Evolutionary conservation across 2,329 filamentous ascomycete species (phyloP).

Genomic region (Orbilia oligospora): DNA sequence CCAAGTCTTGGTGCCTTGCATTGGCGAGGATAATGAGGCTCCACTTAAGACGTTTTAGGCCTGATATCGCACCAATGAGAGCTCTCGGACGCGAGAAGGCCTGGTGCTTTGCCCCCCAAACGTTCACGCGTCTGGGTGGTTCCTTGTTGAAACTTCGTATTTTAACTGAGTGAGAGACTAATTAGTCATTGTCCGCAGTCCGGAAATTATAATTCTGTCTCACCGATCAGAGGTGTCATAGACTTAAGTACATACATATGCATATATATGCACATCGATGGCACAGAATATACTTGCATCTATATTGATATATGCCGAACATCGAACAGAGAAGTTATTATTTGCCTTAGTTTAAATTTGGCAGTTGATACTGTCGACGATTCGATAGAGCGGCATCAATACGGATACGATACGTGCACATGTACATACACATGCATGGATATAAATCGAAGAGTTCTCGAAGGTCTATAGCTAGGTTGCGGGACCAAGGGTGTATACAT

Average conservation of each 20-base stretch:
- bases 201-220: neutral
- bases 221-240: neutral
- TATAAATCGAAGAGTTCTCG: neutral
- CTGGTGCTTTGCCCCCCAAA: slow-evolving; percentile 26
- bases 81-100: neutral
- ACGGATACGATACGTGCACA: neutral
- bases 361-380: slow-evolving; percentile 27
- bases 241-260: too few relatives aligned
- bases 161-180: neutral
- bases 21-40: slow-evolving; percentile 40
- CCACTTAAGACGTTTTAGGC: slow-evolving; percentile 34
- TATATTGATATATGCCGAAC: too few relatives aligned
- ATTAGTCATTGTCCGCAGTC: neutral
- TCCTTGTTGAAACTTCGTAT: slow-evolving; percentile 56
- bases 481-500: neutral
- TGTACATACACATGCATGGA: neutral
- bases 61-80: slow-evolving; percentile 32
- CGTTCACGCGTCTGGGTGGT: slow-evolving; percentile 11
- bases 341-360: slow-evolving; percentile 4
- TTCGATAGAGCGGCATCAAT: neutral
- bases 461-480: slow-evolving; percentile 2
- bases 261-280: too few relatives aligned
- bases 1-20: slow-evolving; percentile 43
- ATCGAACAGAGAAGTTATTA: slow-evolving; percentile 26
- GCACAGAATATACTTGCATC: neutral